These are phyloP conservation scores for Allium fistulosum DNA, from an alignment of 106 monocot species.

Conservation along the genomic window DNA sequence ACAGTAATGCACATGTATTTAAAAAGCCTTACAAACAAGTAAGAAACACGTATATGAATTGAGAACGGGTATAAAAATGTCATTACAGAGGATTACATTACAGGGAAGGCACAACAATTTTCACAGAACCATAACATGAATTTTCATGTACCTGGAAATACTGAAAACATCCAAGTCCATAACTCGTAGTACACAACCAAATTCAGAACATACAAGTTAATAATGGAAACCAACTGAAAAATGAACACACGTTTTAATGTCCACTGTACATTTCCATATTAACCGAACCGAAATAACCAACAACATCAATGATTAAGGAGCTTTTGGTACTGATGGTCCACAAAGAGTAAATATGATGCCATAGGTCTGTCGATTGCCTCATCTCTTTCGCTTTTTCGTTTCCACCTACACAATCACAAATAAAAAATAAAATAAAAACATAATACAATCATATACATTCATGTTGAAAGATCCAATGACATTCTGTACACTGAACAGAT, in stretches of 20 bases:
- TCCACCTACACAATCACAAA: neutral
- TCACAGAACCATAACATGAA: too few species aligned
- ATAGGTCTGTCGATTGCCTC: slow-evolving; percentile 4
- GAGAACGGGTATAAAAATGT: too few species aligned
- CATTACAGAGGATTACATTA: too few species aligned
- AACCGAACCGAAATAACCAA: neutral
- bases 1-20: too few species aligned
- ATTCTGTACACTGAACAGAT: too few species aligned
- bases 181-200: slow-evolving; percentile 1
- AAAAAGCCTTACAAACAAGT: too few species aligned
- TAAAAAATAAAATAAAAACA: neutral
- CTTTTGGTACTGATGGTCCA: neutral
- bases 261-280: slow-evolving; percentile 31
- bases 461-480: too few species aligned
- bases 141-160: neutral
- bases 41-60: too few species aligned
- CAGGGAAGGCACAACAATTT: neutral
- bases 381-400: neutral
- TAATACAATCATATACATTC: too few species aligned
- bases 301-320: neutral
- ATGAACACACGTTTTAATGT: slow-evolving; percentile 6
- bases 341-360: neutral
- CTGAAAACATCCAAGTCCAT: slow-evolving; percentile 12
- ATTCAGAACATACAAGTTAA: slow-evolving; percentile 12
- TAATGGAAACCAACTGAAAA: neutral